These are phyloP conservation scores for Neurospora sp. DNA, from an alignment of 495 filamentous ascomycete species.

Conservation along the genomic window DNA sequence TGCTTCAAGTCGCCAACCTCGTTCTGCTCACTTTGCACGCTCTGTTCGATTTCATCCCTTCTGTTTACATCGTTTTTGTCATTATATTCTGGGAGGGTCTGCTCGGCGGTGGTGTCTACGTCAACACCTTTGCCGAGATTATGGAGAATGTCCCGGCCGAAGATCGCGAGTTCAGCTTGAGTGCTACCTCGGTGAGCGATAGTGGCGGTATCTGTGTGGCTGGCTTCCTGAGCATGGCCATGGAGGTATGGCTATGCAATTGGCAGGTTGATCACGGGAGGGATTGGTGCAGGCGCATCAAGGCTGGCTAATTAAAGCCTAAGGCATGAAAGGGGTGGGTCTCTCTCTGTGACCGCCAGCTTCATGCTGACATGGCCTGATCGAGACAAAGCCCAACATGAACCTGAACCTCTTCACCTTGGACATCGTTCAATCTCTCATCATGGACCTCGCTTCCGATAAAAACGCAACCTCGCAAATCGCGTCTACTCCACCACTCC, in stretches of 20 bases:
- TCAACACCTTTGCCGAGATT: slow-evolving; percentile 92
- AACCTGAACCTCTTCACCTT: not conserved
- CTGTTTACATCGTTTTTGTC: slow-evolving; percentile 68
- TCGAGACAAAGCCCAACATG: not conserved
- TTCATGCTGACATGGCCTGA: not conserved
- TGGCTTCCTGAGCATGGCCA: slow-evolving; percentile 71
- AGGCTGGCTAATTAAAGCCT: slow-evolving; percentile 7
- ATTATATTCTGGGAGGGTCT: slow-evolving; percentile 95
- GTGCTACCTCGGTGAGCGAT: slow-evolving; percentile 86
- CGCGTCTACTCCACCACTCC: not conserved
- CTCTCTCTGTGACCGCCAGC: not conserved
- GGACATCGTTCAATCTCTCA: not conserved
- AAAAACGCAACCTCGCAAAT: not conserved
- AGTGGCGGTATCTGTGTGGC: slow-evolving; percentile 85
- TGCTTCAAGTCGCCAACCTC: slow-evolving; percentile 79
- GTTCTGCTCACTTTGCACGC: slow-evolving; percentile 63
- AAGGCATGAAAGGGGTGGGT: not conserved
- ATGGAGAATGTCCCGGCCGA: slow-evolving; percentile 61
- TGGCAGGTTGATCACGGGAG: slow-evolving; percentile 72
- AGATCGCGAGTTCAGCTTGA: slow-evolving; percentile 83
- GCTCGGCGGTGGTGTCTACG: slow-evolving; percentile 82
- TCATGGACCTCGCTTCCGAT: not conserved
- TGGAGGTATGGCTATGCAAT: slow-evolving; percentile 73
- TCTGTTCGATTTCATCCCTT: slow-evolving; percentile 68
- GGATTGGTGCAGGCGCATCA: slow-evolving; percentile 56